phyloP scores from a whole-genome alignment of 2,329 filamentous ascomycete species.

The Rhynchosporium secalis region DNA sequence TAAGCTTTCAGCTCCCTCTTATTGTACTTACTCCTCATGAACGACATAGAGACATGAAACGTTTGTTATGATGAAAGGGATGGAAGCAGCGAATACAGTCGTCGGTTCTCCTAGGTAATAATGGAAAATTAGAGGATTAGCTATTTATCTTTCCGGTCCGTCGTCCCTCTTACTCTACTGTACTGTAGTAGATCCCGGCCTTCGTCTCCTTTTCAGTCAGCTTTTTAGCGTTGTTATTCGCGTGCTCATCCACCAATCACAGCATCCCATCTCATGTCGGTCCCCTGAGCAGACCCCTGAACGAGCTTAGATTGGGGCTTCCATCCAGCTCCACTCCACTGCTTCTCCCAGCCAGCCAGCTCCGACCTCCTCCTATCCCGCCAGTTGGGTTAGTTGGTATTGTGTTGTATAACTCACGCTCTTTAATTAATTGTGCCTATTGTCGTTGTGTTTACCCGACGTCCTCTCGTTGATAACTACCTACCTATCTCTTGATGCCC shows the following conservation, averaged over 20 bases:
- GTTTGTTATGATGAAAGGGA: too few relatives aligned
- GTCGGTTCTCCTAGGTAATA: too few relatives aligned
- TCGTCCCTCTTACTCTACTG: neutral
- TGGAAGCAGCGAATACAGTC: too few relatives aligned
- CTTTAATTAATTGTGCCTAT: neutral
- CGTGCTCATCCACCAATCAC: constrained; percentile 6
- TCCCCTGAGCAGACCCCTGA: neutral
- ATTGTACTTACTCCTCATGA: too few relatives aligned
- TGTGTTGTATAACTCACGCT: neutral
- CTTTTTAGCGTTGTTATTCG: constrained; percentile 2
- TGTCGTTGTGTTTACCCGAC: neutral
- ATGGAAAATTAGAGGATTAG: too few relatives aligned
- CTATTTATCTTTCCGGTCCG: too few relatives aligned
- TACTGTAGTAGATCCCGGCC: neutral
- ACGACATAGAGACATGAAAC: too few relatives aligned
- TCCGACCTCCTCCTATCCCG: constrained; percentile 3
- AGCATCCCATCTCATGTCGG: too few relatives aligned
- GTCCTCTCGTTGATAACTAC: neutral
- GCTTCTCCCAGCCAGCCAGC: neutral
- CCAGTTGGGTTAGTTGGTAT: neutral
- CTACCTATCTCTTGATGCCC: neutral
- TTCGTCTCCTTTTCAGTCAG: constrained; percentile 6
- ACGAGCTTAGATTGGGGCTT: neutral
- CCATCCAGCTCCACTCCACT: neutral
- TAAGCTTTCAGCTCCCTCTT: too few relatives aligned